Evolutionary conservation across 2,329 filamentous ascomycete species (phyloP), one percentile per base, ranked within the genome.

Genomic region (Ophiocordyceps sinensis): DNA sequence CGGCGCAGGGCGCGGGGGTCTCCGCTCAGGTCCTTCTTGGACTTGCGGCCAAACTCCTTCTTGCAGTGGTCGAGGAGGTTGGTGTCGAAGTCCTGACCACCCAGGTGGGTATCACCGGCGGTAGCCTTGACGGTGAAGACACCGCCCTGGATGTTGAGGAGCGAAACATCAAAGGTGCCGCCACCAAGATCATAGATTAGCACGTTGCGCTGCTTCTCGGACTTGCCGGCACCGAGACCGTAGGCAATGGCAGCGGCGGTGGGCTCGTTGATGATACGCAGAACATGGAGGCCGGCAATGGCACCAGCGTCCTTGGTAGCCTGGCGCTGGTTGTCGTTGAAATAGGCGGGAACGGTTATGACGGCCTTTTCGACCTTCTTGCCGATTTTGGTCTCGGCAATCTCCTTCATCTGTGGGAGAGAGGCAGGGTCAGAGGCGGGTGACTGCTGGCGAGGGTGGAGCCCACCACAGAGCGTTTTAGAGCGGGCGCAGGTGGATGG

Each of bases 281-380:
- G 88, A 54, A 98, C 87, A 71, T 96, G 95, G 49, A 98, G 81
- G 56, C 89, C 91, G 59, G 89, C 73, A 61, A 98, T 98, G 65
- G 89, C 84, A 81, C 91, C 91, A 52, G 91, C 91, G 62, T 96
- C 91, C 82, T 96, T 96, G 71, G 91, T 98, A 52, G 91, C 85
- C 72, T 96, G 91, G 71, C 91, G 84, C 76, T 98, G 91, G 77
- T 94, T 94, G 80, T 98, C 91, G 77, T 96, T 96, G 85, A 98
- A 98, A 79, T 98, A 98, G 63, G 91, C 91, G 44, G 91, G 91
- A 44, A 96, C 91, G 48, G 91, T 98, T 67, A 98, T 88, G 65
- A 98, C 91, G 51, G 91, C 91, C 80, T 96, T 96, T 71, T 91
- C 81, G 59, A 96, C 88, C 75, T 91, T 94, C 82, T 93, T 94